Conservation (phyloP, 139 green algal genomes). For the Tetradesmus lagerheimii region DNA sequence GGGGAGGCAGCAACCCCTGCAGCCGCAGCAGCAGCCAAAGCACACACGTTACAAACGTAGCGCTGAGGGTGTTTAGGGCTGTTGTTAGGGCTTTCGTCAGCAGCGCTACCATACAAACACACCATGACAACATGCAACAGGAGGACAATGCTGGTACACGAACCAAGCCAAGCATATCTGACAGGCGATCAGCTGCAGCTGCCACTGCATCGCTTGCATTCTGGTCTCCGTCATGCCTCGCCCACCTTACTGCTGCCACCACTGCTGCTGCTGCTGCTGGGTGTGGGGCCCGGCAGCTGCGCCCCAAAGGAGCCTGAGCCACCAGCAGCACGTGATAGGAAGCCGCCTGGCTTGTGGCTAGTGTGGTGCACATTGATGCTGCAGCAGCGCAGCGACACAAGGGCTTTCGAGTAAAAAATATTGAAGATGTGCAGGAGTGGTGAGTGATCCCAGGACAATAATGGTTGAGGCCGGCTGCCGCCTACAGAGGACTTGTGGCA, state of each 20-base stretch:
- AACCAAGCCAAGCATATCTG: background rate
- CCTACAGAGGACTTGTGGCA: no score
- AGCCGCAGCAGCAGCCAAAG: background rate
- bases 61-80: no score
- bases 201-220: background rate
- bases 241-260: background rate
- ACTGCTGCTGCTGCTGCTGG: background rate
- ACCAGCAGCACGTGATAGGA: slow-evolving; percentile 5
- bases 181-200: background rate
- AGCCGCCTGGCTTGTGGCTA: background rate
- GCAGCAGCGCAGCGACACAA: background rate
- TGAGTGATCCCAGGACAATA: no score
- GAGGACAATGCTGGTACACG: no score
- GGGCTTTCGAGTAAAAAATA: no score
- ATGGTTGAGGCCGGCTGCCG: no score
- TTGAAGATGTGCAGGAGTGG: background rate
- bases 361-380: background rate
- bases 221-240: background rate
- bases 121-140: no score
- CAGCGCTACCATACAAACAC: no score
- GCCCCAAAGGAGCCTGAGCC: background rate
- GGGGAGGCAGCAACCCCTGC: background rate
- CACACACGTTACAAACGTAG: background rate
- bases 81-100: no score
- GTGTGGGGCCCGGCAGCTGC: background rate